Evolutionary conservation across 1,284 basidiomycete species (phyloP).

Genomic region (Amylostereum areolatum): DNA sequence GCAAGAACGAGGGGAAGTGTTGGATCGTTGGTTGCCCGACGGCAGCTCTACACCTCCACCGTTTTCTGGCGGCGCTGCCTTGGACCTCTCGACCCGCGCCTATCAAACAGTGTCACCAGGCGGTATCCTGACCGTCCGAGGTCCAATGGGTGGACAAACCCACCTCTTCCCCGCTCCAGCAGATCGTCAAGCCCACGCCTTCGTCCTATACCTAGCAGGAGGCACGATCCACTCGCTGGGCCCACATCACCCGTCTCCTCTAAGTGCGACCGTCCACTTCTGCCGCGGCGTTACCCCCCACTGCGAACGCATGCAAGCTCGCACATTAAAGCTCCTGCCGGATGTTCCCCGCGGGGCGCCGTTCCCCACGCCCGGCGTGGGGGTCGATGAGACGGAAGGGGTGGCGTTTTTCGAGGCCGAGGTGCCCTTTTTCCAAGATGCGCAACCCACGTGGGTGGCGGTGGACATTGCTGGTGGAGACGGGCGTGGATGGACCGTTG

Average conservation of each 20-base stretch:
- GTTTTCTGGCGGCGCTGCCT: neutral
- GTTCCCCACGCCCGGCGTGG: constrained; percentile 64
- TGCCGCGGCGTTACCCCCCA: constrained; percentile 24
- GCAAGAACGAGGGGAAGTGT: constrained; percentile 27
- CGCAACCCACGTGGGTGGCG: constrained; percentile 35
- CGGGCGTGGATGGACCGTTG: constrained; percentile 59
- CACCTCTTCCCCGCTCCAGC: neutral
- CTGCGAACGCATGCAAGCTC: constrained; percentile 40
- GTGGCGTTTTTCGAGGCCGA: constrained; percentile 55
- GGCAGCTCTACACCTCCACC: constrained; percentile 28
- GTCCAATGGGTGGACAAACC: neutral
- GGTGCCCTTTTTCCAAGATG: constrained; percentile 21
- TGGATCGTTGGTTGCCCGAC: constrained; percentile 64
- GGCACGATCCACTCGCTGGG: neutral
- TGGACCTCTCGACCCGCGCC: neutral
- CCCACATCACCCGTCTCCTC: constrained; percentile 15
- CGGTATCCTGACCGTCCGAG: neutral
- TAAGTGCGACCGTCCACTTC: constrained; percentile 37
- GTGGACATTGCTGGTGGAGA: constrained; percentile 46
- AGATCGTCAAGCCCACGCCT: neutral
- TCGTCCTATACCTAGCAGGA: constrained; percentile 6
- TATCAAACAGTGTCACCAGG: neutral
- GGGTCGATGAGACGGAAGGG: constrained; percentile 69
- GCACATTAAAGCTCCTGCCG: constrained; percentile 53
- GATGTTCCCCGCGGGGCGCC: constrained; percentile 41